These are phyloP conservation scores for Lachnellula hyalina DNA, from an alignment of 2,329 filamentous ascomycete genomes.

Conservation along the genomic window DNA sequence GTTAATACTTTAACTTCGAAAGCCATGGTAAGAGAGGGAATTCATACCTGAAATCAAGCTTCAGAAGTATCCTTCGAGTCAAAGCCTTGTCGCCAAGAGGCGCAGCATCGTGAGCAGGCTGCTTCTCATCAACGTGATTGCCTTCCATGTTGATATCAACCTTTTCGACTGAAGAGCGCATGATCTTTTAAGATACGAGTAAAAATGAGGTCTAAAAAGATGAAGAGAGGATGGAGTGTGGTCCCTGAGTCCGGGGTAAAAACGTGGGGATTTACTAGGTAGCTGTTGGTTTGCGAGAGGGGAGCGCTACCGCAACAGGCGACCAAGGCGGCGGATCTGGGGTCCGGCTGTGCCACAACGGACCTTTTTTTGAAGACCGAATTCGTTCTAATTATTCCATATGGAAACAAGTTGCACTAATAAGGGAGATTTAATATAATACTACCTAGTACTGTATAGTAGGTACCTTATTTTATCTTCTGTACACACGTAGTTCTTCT, in stretches of 20 bases:
- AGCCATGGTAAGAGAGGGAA: neutral
- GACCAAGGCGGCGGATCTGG: too few species aligned
- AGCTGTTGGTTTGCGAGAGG: too few species aligned
- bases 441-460: too few species aligned
- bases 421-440: too few species aligned
- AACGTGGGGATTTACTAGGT: neutral
- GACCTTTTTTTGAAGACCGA: too few species aligned
- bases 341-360: too few species aligned
- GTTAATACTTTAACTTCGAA: neutral
- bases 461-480: too few species aligned
- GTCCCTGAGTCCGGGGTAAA: neutral
- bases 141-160: slow-evolving; percentile 5
- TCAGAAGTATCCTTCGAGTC: slow-evolving; percentile 43
- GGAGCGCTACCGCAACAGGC: too few species aligned
- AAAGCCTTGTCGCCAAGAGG: slow-evolving; percentile 23
- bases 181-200: neutral
- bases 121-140: slow-evolving; percentile 12
- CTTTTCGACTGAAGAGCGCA: slow-evolving; percentile 4
- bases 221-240: neutral
- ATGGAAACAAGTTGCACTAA: too few species aligned
- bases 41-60: slow-evolving; percentile 47
- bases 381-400: too few species aligned
- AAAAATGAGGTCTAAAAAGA: neutral
- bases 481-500: too few species aligned
- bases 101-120: neutral